Evolutionary conservation across 2,329 filamentous ascomycete species (phyloP).

Genomic region (Aspergillus ustus): DNA sequence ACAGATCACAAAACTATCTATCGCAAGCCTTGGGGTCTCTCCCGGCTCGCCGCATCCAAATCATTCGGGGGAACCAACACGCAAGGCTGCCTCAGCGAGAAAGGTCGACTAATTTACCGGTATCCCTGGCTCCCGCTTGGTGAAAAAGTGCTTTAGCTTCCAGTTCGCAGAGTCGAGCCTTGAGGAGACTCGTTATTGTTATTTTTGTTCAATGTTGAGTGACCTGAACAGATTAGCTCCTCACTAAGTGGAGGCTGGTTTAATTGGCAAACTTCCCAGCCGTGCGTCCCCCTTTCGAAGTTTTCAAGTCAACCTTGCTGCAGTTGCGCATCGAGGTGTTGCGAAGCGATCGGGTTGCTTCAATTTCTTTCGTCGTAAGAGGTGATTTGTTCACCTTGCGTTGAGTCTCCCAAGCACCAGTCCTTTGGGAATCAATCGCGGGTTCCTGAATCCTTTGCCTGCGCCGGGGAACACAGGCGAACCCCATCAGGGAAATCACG

Average conservation of each 20-base stretch:
- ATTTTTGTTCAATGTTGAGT: conserved; percentile 9
- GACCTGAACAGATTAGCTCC: conserved; percentile 7
- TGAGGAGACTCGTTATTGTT: not conserved
- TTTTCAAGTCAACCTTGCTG: not conserved
- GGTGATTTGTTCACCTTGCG: not conserved
- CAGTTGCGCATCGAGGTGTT: not conserved
- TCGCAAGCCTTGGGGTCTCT: not conserved
- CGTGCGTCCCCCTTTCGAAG: conserved; percentile 15
- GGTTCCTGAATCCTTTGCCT: conserved; percentile 6
- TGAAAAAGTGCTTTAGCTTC: not conserved
- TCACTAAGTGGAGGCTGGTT: conserved; percentile 14
- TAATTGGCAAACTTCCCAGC: conserved; percentile 15
- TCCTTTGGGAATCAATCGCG: not conserved
- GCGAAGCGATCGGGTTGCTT: not conserved
- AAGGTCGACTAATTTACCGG: not conserved
- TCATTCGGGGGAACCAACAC: not conserved
- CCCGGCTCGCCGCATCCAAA: not conserved
- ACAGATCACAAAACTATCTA: conserved; percentile 4
- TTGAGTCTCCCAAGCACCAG: conserved; percentile 1
- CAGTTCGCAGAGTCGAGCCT: not conserved
- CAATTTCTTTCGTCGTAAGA: not conserved
- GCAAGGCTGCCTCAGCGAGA: not conserved
- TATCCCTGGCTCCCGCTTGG: not conserved
- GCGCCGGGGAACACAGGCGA: not conserved
- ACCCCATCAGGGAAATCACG: conserved; percentile 15